phyloP scores from a whole-genome alignment of 2,329 filamentous ascomycete species.

The Aspergillus pseudonomiae region DNA sequence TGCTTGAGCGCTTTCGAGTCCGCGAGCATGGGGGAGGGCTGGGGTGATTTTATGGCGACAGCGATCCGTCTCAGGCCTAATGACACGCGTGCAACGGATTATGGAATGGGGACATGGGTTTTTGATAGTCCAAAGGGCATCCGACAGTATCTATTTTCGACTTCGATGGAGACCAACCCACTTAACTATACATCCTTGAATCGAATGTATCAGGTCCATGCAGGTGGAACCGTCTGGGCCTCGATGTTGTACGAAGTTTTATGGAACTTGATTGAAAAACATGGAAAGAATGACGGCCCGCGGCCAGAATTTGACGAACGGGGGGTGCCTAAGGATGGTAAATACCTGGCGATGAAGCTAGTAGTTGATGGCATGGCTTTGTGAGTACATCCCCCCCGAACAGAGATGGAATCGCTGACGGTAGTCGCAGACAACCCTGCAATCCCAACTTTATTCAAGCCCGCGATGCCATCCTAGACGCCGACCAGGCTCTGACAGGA shows the following conservation, averaged over 20 bases:
- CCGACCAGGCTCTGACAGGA: constrained; percentile 15
- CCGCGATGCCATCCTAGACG: constrained; percentile 20
- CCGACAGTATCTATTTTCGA: constrained; percentile 17
- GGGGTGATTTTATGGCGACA: constrained; percentile 20
- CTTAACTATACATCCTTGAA: constrained; percentile 16
- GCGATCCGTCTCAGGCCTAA: constrained; percentile 17
- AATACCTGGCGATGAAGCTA: constrained; percentile 20
- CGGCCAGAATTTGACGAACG: constrained; percentile 1
- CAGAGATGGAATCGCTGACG: not conserved
- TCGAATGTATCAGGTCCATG: constrained; percentile 6
- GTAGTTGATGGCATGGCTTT: constrained; percentile 20
- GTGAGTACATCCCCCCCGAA: constrained; percentile 6
- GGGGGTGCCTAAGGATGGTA: constrained; percentile 15
- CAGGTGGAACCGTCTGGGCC: constrained; percentile 17
- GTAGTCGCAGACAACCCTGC: constrained; percentile 17
- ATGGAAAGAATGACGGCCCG: constrained; percentile 15
- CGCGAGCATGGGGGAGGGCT: constrained; percentile 21
- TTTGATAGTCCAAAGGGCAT: constrained; percentile 8
- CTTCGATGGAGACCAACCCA: constrained; percentile 12
- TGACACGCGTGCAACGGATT: constrained; percentile 11
- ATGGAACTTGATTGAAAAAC: constrained; percentile 21
- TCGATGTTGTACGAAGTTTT: constrained; percentile 20
- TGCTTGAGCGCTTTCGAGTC: constrained; percentile 17
- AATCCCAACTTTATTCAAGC: constrained; percentile 19
- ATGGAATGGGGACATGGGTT: constrained; percentile 16